Evolutionary conservation across 2,329 filamentous ascomycete species (phyloP), one percentile per base, ranked within the genome.

Genomic region (Onygenales sp.): DNA sequence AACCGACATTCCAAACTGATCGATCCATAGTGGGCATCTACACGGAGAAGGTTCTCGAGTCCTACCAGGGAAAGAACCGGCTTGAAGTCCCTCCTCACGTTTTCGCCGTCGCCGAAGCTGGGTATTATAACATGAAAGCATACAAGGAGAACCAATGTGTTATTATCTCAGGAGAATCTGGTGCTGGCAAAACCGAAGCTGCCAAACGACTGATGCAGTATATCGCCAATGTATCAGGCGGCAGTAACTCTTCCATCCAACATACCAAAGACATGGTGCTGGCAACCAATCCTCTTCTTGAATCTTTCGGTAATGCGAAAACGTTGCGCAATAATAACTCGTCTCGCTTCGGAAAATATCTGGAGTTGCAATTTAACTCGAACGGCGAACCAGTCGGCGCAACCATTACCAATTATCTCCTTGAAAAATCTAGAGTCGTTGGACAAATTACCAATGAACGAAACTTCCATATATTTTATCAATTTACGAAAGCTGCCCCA

Each of bases 91-190:
- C 90, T 32, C 93, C 93, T 7, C 93, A 98, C 72, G 93, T 98
- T 62, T 98, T 96, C 70, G 92, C 90, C 56, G 93, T 98, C 65
- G 93, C 93, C 67, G 93, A 98, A 73, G 87, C 92, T 6, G 73
- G 91, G 52, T 98, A 98, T 77, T 97, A 97, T 77, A 97, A 98
- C 77, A 97, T 98, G 93, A 97, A 97, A 71, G 92, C 91, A 46
- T 98, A 98, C 78, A 89, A 89, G 66, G 93, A 97, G 63, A 97
- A 97, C 75, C 93, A 98, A 71, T 97, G 93, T 74, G 92, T 98
- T 61, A 98, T 98, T 71, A 98, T 98, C 63, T 97, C 93, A 4
- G 93, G 93, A 67, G 93, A 98, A 74, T 97, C 93, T 2, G 93
- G 93, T 67, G 93, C 93, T 36, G 93, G 93, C 69, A 98, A 98